These are phyloP conservation scores for Cercospora beticola DNA, from an alignment of 2,329 filamentous ascomycete species.

Conservation along the genomic window DNA sequence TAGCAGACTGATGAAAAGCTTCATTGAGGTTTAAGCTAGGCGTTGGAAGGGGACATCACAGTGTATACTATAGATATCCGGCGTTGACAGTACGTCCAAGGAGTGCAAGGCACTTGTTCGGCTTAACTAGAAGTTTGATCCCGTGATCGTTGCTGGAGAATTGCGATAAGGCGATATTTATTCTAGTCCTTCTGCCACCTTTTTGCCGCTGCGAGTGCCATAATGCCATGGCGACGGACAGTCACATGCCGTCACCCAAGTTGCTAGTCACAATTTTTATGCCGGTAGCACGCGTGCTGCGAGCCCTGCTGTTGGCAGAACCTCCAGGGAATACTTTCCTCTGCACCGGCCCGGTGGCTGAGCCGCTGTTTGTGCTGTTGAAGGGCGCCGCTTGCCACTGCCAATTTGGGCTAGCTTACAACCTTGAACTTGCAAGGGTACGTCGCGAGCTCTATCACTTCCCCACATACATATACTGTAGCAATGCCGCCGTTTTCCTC, in stretches of 20 bases:
- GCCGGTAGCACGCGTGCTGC: not conserved
- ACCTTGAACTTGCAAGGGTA: not conserved
- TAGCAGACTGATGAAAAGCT: not conserved
- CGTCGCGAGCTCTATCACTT: not conserved
- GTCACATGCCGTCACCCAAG: not conserved
- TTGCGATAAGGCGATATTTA: not conserved
- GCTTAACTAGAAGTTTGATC: not conserved
- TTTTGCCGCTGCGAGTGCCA: not conserved
- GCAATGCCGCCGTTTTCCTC: not conserved
- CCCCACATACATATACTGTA: conserved; percentile 5
- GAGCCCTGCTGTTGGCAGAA: not conserved
- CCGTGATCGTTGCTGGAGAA: not conserved
- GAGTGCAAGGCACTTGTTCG: not conserved
- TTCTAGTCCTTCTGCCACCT: not conserved
- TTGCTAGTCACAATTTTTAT: not conserved
- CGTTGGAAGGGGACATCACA: conserved; percentile 9
- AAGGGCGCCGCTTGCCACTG: not conserved
- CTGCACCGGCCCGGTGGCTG: not conserved
- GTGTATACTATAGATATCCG: conserved; percentile 13
- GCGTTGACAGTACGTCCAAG: conserved; percentile 4
- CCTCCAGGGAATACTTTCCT: not conserved
- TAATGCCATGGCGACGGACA: not conserved
- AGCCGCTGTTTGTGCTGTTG: not conserved
- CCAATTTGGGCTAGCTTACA: not conserved
- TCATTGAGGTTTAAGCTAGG: conserved; percentile 7